These are phyloP conservation scores for Phytophthora brassicae DNA, from an alignment of 352 stramenopile genomes.

Conservation along the genomic window DNA sequence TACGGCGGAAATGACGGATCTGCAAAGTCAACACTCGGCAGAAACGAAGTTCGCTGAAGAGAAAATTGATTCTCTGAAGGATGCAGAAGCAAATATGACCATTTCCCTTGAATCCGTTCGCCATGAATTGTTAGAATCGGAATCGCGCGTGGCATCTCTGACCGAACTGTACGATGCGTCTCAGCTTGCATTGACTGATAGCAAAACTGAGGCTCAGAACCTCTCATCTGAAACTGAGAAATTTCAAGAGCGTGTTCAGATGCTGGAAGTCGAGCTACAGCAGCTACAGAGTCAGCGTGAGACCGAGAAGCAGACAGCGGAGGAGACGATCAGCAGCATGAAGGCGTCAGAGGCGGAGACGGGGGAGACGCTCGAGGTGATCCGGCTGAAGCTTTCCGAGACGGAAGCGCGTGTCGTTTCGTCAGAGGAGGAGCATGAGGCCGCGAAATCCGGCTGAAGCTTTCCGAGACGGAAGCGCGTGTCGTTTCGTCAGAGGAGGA, in stretches of 20 bases:
- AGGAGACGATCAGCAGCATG: conserved; percentile 25
- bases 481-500: too few relatives aligned
- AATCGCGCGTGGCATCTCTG: conserved; percentile 1
- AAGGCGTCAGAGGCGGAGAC: conserved; percentile 19
- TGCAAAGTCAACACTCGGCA: conserved; percentile 18
- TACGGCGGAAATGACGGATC: conserved; percentile 16
- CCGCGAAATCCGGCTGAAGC: too few relatives aligned
- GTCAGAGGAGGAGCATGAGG: conserved; percentile 22
- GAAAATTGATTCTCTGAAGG: conserved; percentile 10
- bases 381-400: conserved; percentile 26
- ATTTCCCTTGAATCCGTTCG: conserved; percentile 10
- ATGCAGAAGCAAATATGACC: conserved; percentile 5
- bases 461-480: too few relatives aligned
- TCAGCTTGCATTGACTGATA: not conserved
- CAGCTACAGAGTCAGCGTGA: conserved; percentile 21
- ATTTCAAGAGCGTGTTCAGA: conserved; percentile 4
- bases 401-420: conserved; percentile 16
- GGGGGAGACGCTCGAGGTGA: conserved; percentile 18
- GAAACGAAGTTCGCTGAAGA: conserved; percentile 17
- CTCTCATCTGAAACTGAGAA: not conserved
- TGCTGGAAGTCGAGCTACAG: conserved; percentile 28
- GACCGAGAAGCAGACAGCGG: conserved; percentile 15
- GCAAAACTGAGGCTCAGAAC: not conserved
- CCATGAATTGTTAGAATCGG: conserved; percentile 4
- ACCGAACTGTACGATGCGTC: not conserved